These are phyloP conservation scores for Boletus coccyginus DNA, from an alignment of 768 basidiomycete species.

Conservation along the genomic window DNA sequence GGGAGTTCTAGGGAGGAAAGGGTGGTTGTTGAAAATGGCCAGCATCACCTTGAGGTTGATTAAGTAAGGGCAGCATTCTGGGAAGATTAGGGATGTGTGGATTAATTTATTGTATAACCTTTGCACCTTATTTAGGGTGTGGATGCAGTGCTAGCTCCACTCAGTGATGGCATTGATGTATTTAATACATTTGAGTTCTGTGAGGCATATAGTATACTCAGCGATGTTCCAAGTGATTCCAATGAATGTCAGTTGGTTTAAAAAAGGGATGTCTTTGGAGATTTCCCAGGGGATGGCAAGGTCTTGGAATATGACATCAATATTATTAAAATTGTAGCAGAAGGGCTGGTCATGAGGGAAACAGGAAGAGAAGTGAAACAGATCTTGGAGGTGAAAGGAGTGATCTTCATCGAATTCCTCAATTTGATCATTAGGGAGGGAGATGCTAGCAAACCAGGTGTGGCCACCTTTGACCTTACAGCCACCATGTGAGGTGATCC, in stretches of 20 bases:
- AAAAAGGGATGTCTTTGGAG: conserved; percentile 31
- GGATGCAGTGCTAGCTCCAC: background rate
- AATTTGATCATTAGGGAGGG: background rate
- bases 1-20: background rate
- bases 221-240: background rate
- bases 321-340: conserved; percentile 31
- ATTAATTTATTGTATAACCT: background rate
- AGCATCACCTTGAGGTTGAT: background rate
- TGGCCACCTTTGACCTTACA: background rate
- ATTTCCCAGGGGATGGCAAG: conserved; percentile 34
- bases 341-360: too few relatives aligned
- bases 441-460: background rate
- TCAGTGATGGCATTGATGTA: background rate
- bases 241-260: background rate
- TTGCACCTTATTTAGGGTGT: background rate
- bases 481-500: rapidly evolving
- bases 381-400: background rate
- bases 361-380: background rate
- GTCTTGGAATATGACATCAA: conserved; percentile 30
- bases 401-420: too few relatives aligned
- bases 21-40: background rate
- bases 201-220: background rate
- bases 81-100: background rate
- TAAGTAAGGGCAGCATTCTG: background rate
- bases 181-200: background rate